Base-by-base conservation (phyloP, 768 basidiomycete genomes). In the Leccinum olivaceopallidum region DNA sequence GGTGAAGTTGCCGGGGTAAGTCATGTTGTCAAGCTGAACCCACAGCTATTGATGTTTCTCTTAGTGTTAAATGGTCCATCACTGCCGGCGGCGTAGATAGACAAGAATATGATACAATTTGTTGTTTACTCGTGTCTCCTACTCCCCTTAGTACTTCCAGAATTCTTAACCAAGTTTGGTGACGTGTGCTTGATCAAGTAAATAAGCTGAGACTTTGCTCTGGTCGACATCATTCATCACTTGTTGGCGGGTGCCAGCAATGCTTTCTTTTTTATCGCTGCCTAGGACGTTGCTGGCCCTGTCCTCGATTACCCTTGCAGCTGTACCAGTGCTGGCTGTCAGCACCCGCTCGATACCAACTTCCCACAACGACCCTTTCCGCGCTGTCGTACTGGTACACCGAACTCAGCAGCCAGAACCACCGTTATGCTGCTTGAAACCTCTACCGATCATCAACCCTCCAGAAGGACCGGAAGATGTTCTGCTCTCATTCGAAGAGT, bases 401-500 rank as follows among this genome's bases (percentile, higher is more conserved):
- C 84, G 79, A 63, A 76, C 64, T 6, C 61, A 28, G n/a, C 72
- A 74, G 20, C 79, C 85, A 9, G 83, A 85, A 51, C 82, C 72
- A 9, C 88, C 86, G 4, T 67, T 90, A 55, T 93, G 90, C 75
- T 89, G 88, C 67, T 76, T 93, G 57, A 86, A 81, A 51, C 83
- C 87, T 5, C 69, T 72, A 1, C 67, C 75, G 16, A 75, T 59
- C 12, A 34, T 57, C 4, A 72, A 75, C 49, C 71, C 83, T 3
- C 71, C 77, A 42, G 81, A 84, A 48, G 75, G 77, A 7, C 75
- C 80, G 5, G 86, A 86, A 55, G 85, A 87, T 56, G 74, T 88
- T 6, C 75, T 94, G 22, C 81, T 92, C 22, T 90, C 90, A 0
- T 95, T 95, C 67, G 89, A 94, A 67, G 92, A 94, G 65, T 95